Evolutionary conservation across 106 monocot species (phyloP).

Genomic region (Narthecium ossifragum): DNA sequence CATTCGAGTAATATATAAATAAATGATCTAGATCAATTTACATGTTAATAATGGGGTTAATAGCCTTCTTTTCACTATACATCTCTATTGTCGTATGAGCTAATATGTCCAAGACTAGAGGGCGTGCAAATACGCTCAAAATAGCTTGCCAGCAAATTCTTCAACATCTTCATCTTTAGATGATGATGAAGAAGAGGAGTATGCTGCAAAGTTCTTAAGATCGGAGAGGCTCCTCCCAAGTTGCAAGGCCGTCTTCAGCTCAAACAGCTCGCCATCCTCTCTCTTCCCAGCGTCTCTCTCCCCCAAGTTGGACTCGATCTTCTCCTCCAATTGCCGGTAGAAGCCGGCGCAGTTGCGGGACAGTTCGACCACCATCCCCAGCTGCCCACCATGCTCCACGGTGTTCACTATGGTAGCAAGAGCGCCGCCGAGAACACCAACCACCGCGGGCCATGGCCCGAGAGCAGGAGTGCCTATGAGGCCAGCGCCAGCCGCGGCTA

Average conservation of each 20-base stretch:
- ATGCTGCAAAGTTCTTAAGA: not conserved
- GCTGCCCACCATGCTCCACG: slow-evolving; percentile 26
- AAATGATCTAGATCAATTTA: too few relatives aligned
- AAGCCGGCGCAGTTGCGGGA: slow-evolving; percentile 31
- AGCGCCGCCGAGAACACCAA: slow-evolving; percentile 1
- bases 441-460: not conserved
- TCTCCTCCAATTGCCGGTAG: slow-evolving; percentile 20
- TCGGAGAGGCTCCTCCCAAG: slow-evolving; percentile 9
- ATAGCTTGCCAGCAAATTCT: slow-evolving; percentile 10
- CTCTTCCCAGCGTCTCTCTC: not conserved
- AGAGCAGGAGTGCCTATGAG: slow-evolving; percentile 16
- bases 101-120: too few relatives aligned
- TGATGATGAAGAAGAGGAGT: not conserved
- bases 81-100: too few relatives aligned
- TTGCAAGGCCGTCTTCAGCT: slow-evolving; percentile 6
- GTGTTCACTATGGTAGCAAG: slow-evolving; percentile 16
- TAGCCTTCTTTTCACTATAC: too few relatives aligned
- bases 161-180: not conserved
- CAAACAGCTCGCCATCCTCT: slow-evolving; percentile 5
- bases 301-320: slow-evolving; percentile 24
- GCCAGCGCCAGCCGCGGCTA: slow-evolving; percentile 32
- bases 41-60: too few relatives aligned
- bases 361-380: slow-evolving; percentile 41
- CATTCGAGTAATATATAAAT: too few relatives aligned
- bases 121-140: not conserved